A percentile compares a stretch with the other conserved stretches of the same genome.
phyloP scores from a whole-genome alignment of 139 green algal species.

The Chlorella vulgaris region DNA sequence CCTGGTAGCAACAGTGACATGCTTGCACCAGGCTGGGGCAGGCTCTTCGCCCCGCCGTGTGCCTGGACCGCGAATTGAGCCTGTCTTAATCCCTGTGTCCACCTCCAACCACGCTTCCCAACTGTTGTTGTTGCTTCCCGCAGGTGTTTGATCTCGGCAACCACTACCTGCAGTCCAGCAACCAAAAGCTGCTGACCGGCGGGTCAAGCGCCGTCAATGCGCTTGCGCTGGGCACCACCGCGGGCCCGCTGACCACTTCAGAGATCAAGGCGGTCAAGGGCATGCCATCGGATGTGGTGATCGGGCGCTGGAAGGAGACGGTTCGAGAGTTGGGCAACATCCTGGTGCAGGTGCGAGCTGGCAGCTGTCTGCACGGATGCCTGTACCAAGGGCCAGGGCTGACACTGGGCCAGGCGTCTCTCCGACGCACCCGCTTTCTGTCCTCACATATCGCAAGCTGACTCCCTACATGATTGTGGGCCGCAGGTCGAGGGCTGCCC shows the following conservation, averaged over 20 bases:
- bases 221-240: conserved; percentile 5
- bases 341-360: conserved; percentile 39
- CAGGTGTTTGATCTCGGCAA: conserved; percentile 42
- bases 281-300: conserved; percentile 26
- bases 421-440: no score
- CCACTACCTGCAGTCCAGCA: conserved; percentile 33
- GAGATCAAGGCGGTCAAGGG: conserved; percentile 36
- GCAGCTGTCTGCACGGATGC: background rate
- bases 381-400: no score
- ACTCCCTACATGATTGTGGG: no score
- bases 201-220: background rate
- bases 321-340: conserved; percentile 52
- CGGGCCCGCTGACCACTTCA: conserved; percentile 11
- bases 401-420: no score
- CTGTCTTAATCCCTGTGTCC: no score
- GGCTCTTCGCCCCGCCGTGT: no score
- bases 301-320: conserved; percentile 42
- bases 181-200: conserved; percentile 34
- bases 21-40: no score
- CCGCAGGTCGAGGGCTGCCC: conserved; percentile 38
- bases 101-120: no score
- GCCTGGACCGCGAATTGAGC: no score
- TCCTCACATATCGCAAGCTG: no score
- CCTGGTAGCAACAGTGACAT: no score
- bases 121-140: background rate